These are phyloP conservation scores for Tetradesmus obliquus DNA, from an alignment of 139 green algal genomes.

Conservation along the genomic window DNA sequence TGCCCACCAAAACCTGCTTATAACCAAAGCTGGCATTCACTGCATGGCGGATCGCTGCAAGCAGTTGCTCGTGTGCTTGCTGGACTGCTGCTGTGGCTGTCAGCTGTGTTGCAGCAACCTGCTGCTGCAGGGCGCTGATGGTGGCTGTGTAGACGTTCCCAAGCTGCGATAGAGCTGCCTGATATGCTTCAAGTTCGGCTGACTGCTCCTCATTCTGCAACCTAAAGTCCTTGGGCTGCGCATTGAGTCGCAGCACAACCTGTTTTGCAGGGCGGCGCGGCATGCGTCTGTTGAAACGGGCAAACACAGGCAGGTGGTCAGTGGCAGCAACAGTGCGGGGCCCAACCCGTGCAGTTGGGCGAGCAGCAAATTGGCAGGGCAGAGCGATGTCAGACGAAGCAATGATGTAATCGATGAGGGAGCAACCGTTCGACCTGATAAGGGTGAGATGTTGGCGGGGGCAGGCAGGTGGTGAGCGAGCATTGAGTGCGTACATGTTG, in stretches of 20 bases:
- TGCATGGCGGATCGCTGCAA: too few species aligned
- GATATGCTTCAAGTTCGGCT: not conserved
- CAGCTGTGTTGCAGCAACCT: too few species aligned
- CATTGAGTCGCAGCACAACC: not conserved
- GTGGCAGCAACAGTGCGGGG: not conserved
- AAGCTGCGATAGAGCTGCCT: not conserved
- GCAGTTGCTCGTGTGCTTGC: too few species aligned
- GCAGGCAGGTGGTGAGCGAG: not conserved
- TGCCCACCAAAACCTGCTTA: too few species aligned
- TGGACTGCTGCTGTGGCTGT: too few species aligned
- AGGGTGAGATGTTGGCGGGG: not conserved
- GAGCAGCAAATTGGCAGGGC: not conserved
- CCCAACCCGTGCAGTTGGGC: not conserved
- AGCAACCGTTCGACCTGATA: not conserved
- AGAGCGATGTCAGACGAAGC: not conserved
- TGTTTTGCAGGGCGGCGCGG: not conserved
- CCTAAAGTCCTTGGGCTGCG: not conserved
- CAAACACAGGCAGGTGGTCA: not conserved
- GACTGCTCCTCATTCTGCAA: not conserved
- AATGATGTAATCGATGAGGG: not conserved
- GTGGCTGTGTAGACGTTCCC: too few species aligned
- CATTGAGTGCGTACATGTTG: not conserved
- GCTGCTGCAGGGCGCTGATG: too few species aligned
- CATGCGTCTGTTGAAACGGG: not conserved
- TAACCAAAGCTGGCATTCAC: too few species aligned